Evolutionary conservation across 345 rosid genomes (phyloP), one percentile per base, ranked within the genome.

Genomic region (Moricandia moricandioides): DNA sequence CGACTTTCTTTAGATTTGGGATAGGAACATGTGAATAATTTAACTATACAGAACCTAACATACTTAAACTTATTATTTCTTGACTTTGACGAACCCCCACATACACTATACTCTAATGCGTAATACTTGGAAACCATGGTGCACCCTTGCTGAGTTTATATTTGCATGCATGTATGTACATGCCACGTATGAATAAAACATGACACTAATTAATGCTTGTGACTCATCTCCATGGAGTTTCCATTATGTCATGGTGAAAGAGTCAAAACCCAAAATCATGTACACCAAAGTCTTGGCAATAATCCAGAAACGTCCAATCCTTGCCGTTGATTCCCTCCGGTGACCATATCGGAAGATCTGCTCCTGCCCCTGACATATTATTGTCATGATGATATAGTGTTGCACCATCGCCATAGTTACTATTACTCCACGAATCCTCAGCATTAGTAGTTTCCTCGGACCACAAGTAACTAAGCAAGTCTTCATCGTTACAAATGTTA

Each of bases 271-370:
- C 97, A 60, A 89, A 94, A 79, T 94, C 97, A 14, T 89, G 95
- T 58, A 89, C 78, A 21, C 98, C 97, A 27, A 86, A 91, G 81
- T 94, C 98, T 69, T 91, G 91, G 60, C 96, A 90, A 73, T 88
- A 78, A 55, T 78, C 81, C 52, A 60, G 17, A 39, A 67, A 78
- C 78, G 37, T 72, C 64, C 69, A 72, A 21, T 72, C 63, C 1
- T 70, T 9, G 14, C n/a, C 33, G 40, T 40, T 54, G 35, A 78
- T 31, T 30, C 35, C 94, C 78, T 67, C 81, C 43, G 69, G 78
- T 21, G 81, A 66, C 81, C 78, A 72, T 65, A 76, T 81, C 79
- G 81, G 81, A 30, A 67, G 30, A 51, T 72, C 78, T 60, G 11
- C 40, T 1, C 26, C 72, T 34, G 30, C 27, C 14, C 37, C 69